Base-by-base conservation (phyloP, 257 asterid genomes). In the Nicotiana benthamiana region DNA sequence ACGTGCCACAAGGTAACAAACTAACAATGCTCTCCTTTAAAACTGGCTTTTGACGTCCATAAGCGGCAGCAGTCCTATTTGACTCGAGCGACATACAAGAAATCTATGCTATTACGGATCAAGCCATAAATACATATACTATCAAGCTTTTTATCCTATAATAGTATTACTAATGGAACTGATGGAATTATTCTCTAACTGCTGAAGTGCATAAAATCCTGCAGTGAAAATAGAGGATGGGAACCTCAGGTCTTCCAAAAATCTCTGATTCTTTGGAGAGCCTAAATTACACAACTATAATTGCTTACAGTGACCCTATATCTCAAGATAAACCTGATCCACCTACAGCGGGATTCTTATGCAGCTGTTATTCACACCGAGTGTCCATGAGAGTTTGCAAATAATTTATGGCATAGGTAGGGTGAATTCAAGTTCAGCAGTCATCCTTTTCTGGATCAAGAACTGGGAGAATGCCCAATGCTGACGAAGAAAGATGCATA, bases 401-500 rank as follows among this genome's bases (percentile, higher is more conserved):
- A 48, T 9, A 13, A 48, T 48, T 13, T 48, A 48, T 48, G 54
- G 52, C 60, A 53, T 17, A 53, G 60, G 22, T 5, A 2, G 59
- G 6, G 22, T 54, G 59, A 18, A 43, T 70, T 40, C 60, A 46
- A 61, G 80, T 75, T 82, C 81, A 68, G 87, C 90, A 87, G 75
- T 86, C 90, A 57, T 88, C 91, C 57, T 82, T 78, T 78, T 93
- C 90, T 65, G 90, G 86, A 78, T 93, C 93, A 82, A 95, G 87
- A 79, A 95, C 90, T 0, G 94, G 90, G 76, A 95, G 97, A 86
- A 95, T 88, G 86, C 79, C 90, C 60, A 95, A 81, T 67, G 99
- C 99, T 3, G 99, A 85, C 2, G 99, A 95, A 80, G 93, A 97
- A 16, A 95, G 93, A 90, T 93, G 97, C 96, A 91, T 86, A 56